Base-by-base conservation (phyloP, 176 grass and related monocot genomes). In the Ensete glaucum region DNA sequence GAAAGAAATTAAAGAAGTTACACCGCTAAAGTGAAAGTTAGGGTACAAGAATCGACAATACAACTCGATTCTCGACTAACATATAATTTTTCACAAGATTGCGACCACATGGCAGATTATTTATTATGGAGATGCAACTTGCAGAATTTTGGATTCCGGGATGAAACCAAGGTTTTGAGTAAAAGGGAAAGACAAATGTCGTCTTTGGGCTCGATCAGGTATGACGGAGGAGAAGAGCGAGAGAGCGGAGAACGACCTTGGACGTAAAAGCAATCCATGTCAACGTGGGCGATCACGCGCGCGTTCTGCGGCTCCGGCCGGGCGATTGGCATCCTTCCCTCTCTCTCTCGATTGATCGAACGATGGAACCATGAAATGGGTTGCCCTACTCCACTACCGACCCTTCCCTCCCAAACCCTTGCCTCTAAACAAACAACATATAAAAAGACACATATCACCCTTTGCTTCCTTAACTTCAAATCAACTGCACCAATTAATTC, bases 211-310 rank as follows among this genome's bases (percentile, higher is more conserved):
- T 6, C 11, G 26, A n/a, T 67, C 43, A 34, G 27, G 26, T 11
- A 13, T 13, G 1, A 12, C 12, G 23, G 11, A 29, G 1, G 2
- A 64, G 1, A 15, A 67, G 14, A 43, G 34, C 34, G 29, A 70
- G 67, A 43, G 34, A n/a, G 34, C 34, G 4, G 48, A 52, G 67
- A 11, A 53, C 53, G 26, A 89, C 95, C 95, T 98, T 98, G 95
- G 69, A 93, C 90, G 75, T 98, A 98, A 90, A 98, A 98, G 80
- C 95, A 98, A 51, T 98, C 90, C 86, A 98, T 82, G 88, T 91
- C 90, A 22, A 98, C 88, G 29, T 98, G 95, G 20, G 90, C 90
- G 62, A 98, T 91, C 62, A 98, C 88, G 50, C 90, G 86, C 51
- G 88, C 90, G 71, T 91, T 84, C 78, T 91, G 88, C 49, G 77